Base-by-base conservation (phyloP, 2,329 filamentous ascomycete genomes). In the Colletotrichum sp. region DNA sequence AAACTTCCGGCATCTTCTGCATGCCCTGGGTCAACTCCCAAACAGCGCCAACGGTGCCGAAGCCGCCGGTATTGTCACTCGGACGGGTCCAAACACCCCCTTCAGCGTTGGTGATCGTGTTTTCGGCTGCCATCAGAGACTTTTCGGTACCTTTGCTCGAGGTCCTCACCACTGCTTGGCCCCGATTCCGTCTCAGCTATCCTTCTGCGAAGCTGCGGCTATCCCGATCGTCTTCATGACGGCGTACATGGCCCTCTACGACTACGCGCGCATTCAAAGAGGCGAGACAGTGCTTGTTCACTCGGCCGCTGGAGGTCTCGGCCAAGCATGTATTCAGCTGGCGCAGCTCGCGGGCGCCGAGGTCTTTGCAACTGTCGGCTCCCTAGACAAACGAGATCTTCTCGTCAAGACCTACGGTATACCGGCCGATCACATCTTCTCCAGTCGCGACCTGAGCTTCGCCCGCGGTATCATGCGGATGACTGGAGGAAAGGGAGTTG, bases 181-280 rank as follows among this genome's bases (percentile, higher is more conserved):
- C 34, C 79, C 80, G 12, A 84, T 89, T 5, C 84, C 84, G 18
- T 48, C 43, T 48, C 43, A 48, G 0, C 9, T 87, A 72, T 75
- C 70, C 5, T 86, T 86, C 21, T 81, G 82, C 30, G 79, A 82
- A 13, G 85, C 81, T 6, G 84, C 84, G 6, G 38, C 32, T 7
- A 78, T 87, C 55, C 84, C 84, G 1, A 76, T 82, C 3, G 80
- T 82, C 4, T 85, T 78, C 56, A 64, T 73, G 15, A 87, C 85
- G 0, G 84, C 82, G 1, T 79, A 82, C 58, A 78, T 82, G 52
- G 78, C 80, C 1, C 76, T 88, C 2, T 71, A 82, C 10, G 66
- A 84, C 21, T 48, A 81, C 8, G 84, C 80, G 0, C 78, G 79
- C 6, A 75, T 86, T 2, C 26, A 78, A 75, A 30, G 69, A 58